Evolutionary conservation across 768 basidiomycete genomes (phyloP).

Genomic region (Daedalea quercina): DNA sequence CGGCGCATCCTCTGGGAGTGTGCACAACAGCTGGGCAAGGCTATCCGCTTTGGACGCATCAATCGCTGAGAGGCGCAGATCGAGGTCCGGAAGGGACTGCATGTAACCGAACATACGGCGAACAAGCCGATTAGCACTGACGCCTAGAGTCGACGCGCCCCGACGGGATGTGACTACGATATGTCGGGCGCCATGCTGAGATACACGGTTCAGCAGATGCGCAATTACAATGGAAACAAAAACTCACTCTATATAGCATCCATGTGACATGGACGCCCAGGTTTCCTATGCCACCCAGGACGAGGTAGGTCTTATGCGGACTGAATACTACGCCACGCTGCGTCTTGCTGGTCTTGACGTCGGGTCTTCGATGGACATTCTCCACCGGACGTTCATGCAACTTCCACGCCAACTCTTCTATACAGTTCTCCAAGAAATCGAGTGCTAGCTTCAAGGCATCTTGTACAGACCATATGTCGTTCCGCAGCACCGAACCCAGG

Average conservation of each 20-base stretch:
- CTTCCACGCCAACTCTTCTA: no score
- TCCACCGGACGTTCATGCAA: no score
- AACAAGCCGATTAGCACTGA: background rate
- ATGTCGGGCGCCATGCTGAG: slow-evolving; percentile 21
- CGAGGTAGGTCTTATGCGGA: slow-evolving; percentile 27
- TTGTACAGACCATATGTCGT: slow-evolving; percentile 7
- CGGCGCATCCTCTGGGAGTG: slow-evolving; percentile 1
- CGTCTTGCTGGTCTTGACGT: background rate
- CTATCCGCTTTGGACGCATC: slow-evolving; percentile 2
- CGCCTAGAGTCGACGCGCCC: slow-evolving; percentile 2
- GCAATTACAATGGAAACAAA: background rate
- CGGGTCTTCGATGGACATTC: no score
- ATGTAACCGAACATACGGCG: slow-evolving; percentile 8
- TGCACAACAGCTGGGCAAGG: background rate
- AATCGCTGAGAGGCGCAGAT: slow-evolving; percentile 1
- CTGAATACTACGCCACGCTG: slow-evolving; percentile 16
- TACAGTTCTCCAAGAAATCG: no score
- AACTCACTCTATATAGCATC: slow-evolving; percentile 35
- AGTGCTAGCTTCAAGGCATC: slow-evolving; percentile 6
- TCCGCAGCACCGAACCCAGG: background rate
- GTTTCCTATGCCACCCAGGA: slow-evolving; percentile 33
- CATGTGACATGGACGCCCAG: slow-evolving; percentile 31
- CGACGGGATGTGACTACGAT: slow-evolving; percentile 15
- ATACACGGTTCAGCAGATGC: background rate
- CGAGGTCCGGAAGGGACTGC: slow-evolving; percentile 1